phyloP scores from a whole-genome alignment of 495 filamentous ascomycete genomes.

The Chlorociboria aeruginascens region DNA sequence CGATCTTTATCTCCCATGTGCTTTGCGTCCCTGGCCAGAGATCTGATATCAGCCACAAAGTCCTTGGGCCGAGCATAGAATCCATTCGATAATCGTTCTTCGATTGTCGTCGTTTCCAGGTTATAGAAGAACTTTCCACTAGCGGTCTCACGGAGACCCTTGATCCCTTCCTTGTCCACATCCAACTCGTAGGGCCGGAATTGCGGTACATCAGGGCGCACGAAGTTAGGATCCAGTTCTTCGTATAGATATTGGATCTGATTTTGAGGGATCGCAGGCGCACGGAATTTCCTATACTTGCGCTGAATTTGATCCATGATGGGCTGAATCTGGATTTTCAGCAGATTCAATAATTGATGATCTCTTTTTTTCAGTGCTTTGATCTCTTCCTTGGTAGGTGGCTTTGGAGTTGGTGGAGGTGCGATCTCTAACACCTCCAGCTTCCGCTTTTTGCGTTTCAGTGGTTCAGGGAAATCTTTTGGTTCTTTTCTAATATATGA shows the following conservation, averaged over 20 bases:
- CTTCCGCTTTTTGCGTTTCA: conserved; percentile 72
- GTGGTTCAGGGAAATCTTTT: conserved; percentile 72
- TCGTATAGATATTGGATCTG: conserved; percentile 69
- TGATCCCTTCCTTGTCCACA: conserved; percentile 61
- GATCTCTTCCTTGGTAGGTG: conserved; percentile 60
- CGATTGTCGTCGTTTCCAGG: conserved; percentile 82
- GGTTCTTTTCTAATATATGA: conserved; percentile 66
- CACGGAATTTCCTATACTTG: conserved; percentile 72
- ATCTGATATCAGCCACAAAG: conserved; percentile 75
- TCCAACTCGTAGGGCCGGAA: conserved; percentile 64
- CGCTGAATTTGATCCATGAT: conserved; percentile 92
- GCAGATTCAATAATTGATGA: conserved; percentile 61
- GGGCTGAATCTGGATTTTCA: conserved; percentile 80
- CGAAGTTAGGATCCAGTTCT: conserved; percentile 67
- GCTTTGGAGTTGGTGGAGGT: conserved; percentile 49
- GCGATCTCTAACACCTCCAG: conserved; percentile 67
- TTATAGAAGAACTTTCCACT: conserved; percentile 88
- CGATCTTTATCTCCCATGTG: conserved; percentile 64
- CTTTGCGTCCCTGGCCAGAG: conserved; percentile 71
- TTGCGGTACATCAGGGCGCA: conserved; percentile 58
- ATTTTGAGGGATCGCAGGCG: conserved; percentile 59
- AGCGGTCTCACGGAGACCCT: conserved; percentile 53
- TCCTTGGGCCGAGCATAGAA: conserved; percentile 84
- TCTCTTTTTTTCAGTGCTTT: conserved; percentile 73
- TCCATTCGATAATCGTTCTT: conserved; percentile 87